Percentiles rank a stretch among this genome's conserved stretches.
phyloP scores from a whole-genome alignment of 78 protist species.

The Dictyostelium brefeldianum region DNA sequence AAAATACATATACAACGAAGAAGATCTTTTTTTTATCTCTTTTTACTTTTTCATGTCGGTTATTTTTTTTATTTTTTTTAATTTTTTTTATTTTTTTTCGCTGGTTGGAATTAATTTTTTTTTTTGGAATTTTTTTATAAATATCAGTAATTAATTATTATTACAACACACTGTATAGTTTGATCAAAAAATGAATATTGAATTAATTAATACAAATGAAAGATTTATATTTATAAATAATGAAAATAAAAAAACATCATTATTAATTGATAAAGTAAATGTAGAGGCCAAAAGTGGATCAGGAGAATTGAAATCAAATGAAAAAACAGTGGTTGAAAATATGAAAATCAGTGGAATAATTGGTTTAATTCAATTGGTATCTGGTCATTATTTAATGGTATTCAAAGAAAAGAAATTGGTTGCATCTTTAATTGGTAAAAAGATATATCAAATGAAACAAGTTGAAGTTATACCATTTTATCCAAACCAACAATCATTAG shows the following conservation, averaged over 20 bases:
- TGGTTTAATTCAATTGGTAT: conserved; percentile 33
- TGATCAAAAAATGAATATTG: conserved; percentile 3
- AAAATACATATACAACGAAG: too few species aligned
- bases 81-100: too few species aligned
- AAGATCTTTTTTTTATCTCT: too few species aligned
- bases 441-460: conserved; percentile 21
- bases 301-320: neutral
- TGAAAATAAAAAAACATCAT: neutral
- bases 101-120: too few species aligned
- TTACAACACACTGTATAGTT: too few species aligned
- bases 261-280: neutral
- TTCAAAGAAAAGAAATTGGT: neutral
- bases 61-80: too few species aligned
- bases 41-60: too few species aligned
- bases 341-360: conserved; percentile 2
- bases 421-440: neutral
- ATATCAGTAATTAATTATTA: too few species aligned
- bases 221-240: conserved; percentile 29
- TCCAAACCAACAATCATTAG: conserved; percentile 60
- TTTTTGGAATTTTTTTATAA: too few species aligned
- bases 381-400: conserved; percentile 69
- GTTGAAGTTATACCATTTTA: conserved; percentile 30
- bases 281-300: neutral
- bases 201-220: conserved; percentile 38
- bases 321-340: neutral